Percentiles rank a stretch among this genome's conserved stretches.
Conservation (phyloP, 2,329 filamentous ascomycete species). For the Xylaria sp. region DNA sequence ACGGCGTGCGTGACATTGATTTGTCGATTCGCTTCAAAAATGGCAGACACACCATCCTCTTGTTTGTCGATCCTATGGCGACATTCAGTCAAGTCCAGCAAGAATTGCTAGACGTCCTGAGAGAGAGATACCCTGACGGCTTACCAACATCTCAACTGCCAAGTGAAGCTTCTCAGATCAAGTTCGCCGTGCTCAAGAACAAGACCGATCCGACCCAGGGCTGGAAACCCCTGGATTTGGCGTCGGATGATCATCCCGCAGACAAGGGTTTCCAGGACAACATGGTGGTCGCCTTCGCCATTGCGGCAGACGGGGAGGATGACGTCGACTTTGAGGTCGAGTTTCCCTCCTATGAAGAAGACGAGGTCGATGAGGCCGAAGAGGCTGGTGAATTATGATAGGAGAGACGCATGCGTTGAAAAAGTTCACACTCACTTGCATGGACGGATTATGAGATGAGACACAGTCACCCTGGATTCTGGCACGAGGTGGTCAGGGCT, state of each 20-base stretch:
- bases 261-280: conserved; percentile 54
- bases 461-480: neutral
- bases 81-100: conserved; percentile 62
- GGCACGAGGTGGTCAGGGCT: neutral
- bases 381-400: conserved; percentile 7
- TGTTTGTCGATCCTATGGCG: conserved; percentile 66
- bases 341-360: conserved; percentile 44
- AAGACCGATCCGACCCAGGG: conserved; percentile 53
- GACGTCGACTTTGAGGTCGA: conserved; percentile 53
- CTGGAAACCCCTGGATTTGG: conserved; percentile 54
- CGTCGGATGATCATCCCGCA: conserved; percentile 47
- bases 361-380: conserved; percentile 8
- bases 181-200: conserved; percentile 53
- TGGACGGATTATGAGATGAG: neutral
- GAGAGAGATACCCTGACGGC: conserved; percentile 61
- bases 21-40: conserved; percentile 75
- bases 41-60: conserved; percentile 71
- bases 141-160: conserved; percentile 52
- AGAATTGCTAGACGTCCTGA: conserved; percentile 63
- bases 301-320: conserved; percentile 48
- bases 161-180: conserved; percentile 48
- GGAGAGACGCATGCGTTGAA: neutral
- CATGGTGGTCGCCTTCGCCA: conserved; percentile 55
- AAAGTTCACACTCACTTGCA: neutral
- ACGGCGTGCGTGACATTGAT: conserved; percentile 35